Percentiles rank a stretch among this genome's conserved stretches.
Conservation (phyloP, 2,329 filamentous ascomycete genomes). For the Ceratocystis albifundus region DNA sequence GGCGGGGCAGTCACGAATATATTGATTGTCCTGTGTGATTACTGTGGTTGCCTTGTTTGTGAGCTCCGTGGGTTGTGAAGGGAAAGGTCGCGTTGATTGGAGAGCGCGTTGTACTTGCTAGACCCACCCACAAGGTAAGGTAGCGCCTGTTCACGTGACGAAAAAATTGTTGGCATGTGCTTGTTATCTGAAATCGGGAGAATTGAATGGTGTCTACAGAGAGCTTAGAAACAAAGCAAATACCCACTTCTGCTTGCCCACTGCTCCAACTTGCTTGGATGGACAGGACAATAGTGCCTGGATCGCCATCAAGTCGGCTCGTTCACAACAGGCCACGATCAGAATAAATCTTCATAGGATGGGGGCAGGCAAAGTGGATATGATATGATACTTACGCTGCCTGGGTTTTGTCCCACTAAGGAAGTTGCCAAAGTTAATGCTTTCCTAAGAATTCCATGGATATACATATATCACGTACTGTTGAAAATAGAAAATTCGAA, state of each 20-base stretch:
- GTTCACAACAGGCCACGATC: constrained; percentile 2
- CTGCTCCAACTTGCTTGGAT: neutral
- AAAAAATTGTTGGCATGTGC: neutral
- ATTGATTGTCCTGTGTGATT: neutral
- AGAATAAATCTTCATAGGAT: neutral
- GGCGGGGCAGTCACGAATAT: neutral
- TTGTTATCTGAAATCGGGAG: neutral
- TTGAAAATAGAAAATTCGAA: neutral
- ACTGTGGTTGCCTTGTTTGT: neutral
- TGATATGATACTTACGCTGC: neutral
- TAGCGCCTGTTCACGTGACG: constrained; percentile 9
- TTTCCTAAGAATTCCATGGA: neutral
- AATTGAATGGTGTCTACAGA: neutral
- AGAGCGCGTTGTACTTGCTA: neutral
- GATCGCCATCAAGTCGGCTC: neutral
- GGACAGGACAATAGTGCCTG: neutral
- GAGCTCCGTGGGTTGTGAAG: neutral
- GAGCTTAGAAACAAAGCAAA: neutral
- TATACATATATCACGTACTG: neutral
- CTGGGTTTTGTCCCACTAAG: neutral
- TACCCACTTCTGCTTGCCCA: neutral
- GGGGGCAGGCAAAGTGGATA: neutral
- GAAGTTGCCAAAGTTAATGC: neutral
- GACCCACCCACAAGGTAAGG: neutral
- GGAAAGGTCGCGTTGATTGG: neutral